Evolutionary conservation across 2,329 filamentous ascomycete genomes (phyloP).

Genomic region (Coleophoma eucalyptorum): DNA sequence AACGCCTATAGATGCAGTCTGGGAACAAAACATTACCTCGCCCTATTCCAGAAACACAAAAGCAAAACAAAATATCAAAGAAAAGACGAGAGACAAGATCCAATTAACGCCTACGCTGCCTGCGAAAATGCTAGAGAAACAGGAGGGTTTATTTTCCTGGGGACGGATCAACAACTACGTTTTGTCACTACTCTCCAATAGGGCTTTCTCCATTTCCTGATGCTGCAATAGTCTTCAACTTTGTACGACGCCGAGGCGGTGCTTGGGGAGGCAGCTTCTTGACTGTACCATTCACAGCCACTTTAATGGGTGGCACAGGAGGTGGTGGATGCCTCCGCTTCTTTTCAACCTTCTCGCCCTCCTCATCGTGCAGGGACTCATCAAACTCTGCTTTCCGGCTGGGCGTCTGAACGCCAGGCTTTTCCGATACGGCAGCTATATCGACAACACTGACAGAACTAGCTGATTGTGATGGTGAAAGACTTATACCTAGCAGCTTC

Average conservation of each 20-base stretch:
- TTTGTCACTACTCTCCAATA: background rate
- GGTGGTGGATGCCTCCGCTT: conserved; percentile 20
- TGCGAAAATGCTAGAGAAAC: background rate
- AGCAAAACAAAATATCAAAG: too few relatives aligned
- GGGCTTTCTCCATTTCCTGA: conserved; percentile 1
- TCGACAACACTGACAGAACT: conserved; percentile 75
- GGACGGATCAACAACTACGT: background rate
- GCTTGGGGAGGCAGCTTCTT: conserved; percentile 29
- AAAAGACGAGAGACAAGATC: too few relatives aligned
- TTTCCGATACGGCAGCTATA: conserved; percentile 76
- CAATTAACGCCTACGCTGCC: background rate
- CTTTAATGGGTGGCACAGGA: conserved; percentile 18
- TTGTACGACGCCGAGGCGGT: conserved; percentile 26
- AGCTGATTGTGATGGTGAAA: conserved; percentile 59
- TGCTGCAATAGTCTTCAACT: conserved; percentile 20
- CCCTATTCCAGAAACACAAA: too few relatives aligned
- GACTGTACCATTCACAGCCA: conserved; percentile 9
- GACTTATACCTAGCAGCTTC: conserved; percentile 67
- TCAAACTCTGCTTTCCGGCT: conserved; percentile 49
- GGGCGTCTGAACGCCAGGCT: conserved; percentile 77
- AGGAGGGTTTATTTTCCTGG: background rate
- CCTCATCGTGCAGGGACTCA: conserved; percentile 18
- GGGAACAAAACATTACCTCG: too few relatives aligned
- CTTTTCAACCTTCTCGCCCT: conserved; percentile 14
- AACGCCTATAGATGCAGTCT: too few relatives aligned